phyloP scores from a whole-genome alignment of 1,139 yeast species.

The Candida sp. region DNA sequence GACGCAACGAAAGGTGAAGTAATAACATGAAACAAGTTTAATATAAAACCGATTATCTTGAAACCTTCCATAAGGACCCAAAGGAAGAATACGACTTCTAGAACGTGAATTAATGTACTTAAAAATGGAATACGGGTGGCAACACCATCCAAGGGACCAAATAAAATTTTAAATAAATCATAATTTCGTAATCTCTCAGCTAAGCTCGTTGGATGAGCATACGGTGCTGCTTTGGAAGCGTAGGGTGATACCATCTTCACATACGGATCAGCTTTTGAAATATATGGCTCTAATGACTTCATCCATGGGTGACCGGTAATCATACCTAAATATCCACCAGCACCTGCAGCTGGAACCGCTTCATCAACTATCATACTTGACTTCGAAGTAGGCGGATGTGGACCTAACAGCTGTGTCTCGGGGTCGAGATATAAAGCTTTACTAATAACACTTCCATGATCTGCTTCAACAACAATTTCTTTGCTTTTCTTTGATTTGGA shows the following conservation, averaged over 20 bases:
- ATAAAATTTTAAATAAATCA: neutral
- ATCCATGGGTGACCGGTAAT: neutral
- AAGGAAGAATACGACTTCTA: conserved; percentile 1
- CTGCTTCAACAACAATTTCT: conserved; percentile 31
- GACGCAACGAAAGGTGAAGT: conserved; percentile 1
- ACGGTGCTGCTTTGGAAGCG: neutral
- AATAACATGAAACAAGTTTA: neutral
- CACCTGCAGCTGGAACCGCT: neutral
- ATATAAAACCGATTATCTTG: conserved; percentile 1
- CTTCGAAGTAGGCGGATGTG: conserved; percentile 30
- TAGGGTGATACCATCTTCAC: neutral
- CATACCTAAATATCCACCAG: neutral
- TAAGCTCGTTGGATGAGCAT: conserved; percentile 1
- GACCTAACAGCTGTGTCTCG: conserved; percentile 28
- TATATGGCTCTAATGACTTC: neutral
- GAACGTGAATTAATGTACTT: neutral
- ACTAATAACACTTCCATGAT: conserved; percentile 19
- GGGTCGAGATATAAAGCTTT: conserved; percentile 34
- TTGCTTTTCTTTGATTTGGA: conserved; percentile 7
- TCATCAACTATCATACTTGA: conserved; percentile 12
- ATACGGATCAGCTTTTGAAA: neutral
- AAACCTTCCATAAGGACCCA: conserved; percentile 1
- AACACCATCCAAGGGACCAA: conserved; percentile 1
- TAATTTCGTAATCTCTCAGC: neutral
- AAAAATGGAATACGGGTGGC: neutral